Percentiles rank a stretch among this genome's conserved stretches.
Evolutionary conservation across 345 rosid species (phyloP).

Genomic region (Lepidium didymum): DNA sequence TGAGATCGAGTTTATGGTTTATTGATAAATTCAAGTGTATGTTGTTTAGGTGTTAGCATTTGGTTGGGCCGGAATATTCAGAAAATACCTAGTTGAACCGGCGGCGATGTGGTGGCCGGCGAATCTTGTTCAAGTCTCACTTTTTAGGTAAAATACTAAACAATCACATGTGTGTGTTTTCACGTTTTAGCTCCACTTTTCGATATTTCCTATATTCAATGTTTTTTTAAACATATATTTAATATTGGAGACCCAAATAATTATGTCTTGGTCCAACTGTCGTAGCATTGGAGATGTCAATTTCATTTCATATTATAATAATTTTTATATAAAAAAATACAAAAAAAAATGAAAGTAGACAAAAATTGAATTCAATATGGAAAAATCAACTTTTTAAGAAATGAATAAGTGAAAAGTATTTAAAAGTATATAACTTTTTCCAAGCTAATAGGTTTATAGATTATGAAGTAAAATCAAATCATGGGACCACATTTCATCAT

Average conservation of each 20-base stretch:
- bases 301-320: neutral
- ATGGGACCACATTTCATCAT: neutral
- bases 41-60: slow-evolving; percentile 94
- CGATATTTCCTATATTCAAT: slow-evolving; percentile 9
- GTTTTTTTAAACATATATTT: too few species aligned
- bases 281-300: neutral
- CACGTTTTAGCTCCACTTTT: neutral
- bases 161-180: neutral
- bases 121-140: slow-evolving; percentile 93
- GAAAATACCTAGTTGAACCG: slow-evolving; percentile 87
- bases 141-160: slow-evolving; percentile 61
- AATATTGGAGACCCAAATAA: neutral
- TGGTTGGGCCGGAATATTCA: slow-evolving; percentile 97
- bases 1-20: neutral
- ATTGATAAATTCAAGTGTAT: neutral
- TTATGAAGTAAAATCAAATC: neutral
- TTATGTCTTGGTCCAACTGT: neutral
- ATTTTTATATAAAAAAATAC: too few species aligned
- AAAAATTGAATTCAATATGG: neutral
- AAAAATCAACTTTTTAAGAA: too few species aligned
- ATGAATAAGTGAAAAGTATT: neutral
- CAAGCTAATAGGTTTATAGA: neutral
- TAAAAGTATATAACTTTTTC: neutral
- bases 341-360: neutral
- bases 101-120: slow-evolving; percentile 99